Base-by-base conservation (phyloP, 2,329 filamentous ascomycete species). In the Botryotinia convoluta region DNA sequence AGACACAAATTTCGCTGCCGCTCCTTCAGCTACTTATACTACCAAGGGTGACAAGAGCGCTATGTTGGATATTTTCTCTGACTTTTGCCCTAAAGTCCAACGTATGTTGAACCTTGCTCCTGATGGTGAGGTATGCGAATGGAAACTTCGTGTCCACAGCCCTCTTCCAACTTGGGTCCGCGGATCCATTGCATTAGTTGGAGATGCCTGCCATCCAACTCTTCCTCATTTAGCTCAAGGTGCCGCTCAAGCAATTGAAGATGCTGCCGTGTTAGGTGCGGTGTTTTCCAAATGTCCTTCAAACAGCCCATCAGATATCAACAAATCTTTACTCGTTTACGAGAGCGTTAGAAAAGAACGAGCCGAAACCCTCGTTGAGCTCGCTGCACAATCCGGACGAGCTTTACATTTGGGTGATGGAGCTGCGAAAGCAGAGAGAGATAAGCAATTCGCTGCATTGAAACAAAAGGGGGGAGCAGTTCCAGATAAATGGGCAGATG, bases 401-500 rank as follows among this genome's bases (percentile, higher is more conserved):
- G 84, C 84, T 26, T 81, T 90, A 78, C 88, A 90, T 78, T 81
- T 90, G 2, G 86, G 87, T 54, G 87, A 89, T 77, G 88, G 88
- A 65, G 84, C 85, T 76, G 87, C 87, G 42, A 87, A 87, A 78
- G 86, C 89, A 79, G 87, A 89, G 82, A 84, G 88, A 51, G 88
- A 90, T 77, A 84, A 78, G 85, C 61, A 84, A 82, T 88, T 90
- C 79, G 85, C 85, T 57, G 83, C 86, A 69, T 84, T 87, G 74
- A 84, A 83, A 74, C 83, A 77, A 79, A 81, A 57, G 76, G 83
- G 82, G 72, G 81, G 32, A 78, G 83, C 81, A 14, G 87, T 87
- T 74, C 89, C 89, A 3, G 90, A 92, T 82, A 92, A 91, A 83
- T 92, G 90, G 90, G 89, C 89, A 4, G 91, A 90, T 80, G 89